Evolutionary conservation across 148 eudicot species (phyloP).

Genomic region (Amaranthus hypochondriacus): DNA sequence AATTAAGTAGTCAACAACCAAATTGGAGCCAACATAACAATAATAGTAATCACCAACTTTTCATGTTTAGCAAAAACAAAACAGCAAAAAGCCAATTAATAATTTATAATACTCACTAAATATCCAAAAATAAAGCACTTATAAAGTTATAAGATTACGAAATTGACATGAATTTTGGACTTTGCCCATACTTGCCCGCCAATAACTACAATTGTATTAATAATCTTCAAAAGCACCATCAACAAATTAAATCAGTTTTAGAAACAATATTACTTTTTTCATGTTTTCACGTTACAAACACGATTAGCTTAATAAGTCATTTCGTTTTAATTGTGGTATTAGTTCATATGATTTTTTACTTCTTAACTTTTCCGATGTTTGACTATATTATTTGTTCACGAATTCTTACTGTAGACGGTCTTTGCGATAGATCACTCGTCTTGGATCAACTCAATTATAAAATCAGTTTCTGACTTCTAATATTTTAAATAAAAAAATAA

Average conservation of each 20-base stretch:
- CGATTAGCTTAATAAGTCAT: no score
- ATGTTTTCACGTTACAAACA: background rate
- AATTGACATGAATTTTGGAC: slow-evolving; percentile 3
- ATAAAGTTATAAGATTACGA: background rate
- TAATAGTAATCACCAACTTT: background rate
- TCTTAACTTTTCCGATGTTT: no score
- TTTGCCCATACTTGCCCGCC: slow-evolving; percentile 7
- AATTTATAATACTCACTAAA: background rate
- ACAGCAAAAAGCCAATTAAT: slow-evolving; percentile 9
- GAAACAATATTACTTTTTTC: background rate
- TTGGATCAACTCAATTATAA: no score
- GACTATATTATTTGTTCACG: no score
- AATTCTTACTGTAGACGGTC: no score
- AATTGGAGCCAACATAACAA: no score
- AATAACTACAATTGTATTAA: background rate
- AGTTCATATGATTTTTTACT: no score
- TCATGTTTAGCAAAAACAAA: background rate
- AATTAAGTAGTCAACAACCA: no score
- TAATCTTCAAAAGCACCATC: slow-evolving; percentile 6
- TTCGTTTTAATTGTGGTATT: background rate
- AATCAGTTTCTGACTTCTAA: no score
- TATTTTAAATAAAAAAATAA: no score
- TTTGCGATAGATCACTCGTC: no score
- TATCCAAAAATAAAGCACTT: background rate
- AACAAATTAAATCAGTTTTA: background rate